Percentiles rank a stretch among this genome's conserved stretches.
Evolutionary conservation across 1,139 yeast species (phyloP).

Genomic region (Pneumocystis oryctolagi): DNA sequence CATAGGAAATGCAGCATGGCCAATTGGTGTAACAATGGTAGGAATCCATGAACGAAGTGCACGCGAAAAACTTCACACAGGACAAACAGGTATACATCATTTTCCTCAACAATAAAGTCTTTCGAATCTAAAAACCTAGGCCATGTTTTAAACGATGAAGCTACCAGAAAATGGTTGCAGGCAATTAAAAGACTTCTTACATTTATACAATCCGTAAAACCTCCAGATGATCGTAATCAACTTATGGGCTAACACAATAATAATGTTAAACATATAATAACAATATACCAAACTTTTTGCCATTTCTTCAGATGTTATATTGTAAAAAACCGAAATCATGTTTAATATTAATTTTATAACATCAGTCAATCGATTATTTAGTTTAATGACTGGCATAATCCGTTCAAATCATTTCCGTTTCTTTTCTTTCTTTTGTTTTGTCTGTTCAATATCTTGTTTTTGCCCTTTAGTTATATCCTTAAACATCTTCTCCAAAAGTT

Average conservation of each 20-base stretch:
- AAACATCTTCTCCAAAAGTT: constrained; percentile 58
- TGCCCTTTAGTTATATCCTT: constrained; percentile 38
- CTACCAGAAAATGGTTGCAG: constrained; percentile 34
- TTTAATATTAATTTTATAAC: constrained; percentile 19
- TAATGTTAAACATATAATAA: background rate
- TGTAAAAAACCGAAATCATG: constrained; percentile 22
- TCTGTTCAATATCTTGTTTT: constrained; percentile 17
- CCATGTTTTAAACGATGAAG: constrained; percentile 66
- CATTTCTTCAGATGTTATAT: background rate
- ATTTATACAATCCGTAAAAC: constrained; percentile 3
- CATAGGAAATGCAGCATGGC: constrained; percentile 87
- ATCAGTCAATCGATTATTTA: constrained; percentile 7
- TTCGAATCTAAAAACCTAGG: constrained; percentile 31
- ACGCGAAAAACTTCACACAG: constrained; percentile 28
- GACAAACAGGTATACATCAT: constrained; percentile 16
- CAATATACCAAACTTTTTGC: constrained; percentile 11
- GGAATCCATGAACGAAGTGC: constrained; percentile 68
- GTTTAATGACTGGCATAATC: constrained; percentile 10
- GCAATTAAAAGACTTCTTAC: constrained; percentile 8
- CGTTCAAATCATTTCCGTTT: constrained; percentile 13
- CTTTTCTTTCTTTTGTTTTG: background rate
- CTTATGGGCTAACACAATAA: constrained; percentile 1
- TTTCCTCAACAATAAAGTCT: constrained; percentile 14
- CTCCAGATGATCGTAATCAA: background rate
- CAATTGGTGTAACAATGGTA: constrained; percentile 67